Evolutionary conservation across 345 rosid genomes (phyloP), one percentile per base, ranked within the genome.

Genomic region (Populus tremula): DNA sequence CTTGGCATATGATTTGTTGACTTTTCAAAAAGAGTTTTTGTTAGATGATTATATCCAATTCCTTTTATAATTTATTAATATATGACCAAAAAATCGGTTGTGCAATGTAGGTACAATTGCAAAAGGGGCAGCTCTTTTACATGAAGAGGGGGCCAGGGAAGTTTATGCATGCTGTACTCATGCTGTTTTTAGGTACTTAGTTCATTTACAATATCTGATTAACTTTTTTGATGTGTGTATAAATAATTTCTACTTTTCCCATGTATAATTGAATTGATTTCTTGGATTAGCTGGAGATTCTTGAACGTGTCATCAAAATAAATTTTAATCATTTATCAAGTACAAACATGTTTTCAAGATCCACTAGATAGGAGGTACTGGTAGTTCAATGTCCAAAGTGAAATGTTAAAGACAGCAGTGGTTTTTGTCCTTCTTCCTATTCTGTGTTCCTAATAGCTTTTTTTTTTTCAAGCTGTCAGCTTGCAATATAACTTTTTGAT

Each of bases 161-260:
- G 81, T 81, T 23, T 81, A 81, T 77, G 80, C 84, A 8, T 81
- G 84, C 73, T 72, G 84, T 70, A 77, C 84, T 11, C 84, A 81
- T 77, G 84, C 78, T 61, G 84, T 81, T 67, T 77, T 81, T 72
- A 93, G 98, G 99, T 92, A 85, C 38, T 67, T 65, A 36, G 50
- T 76, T 80, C 68, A 17, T 49, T 77, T 64, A 18, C 49, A 35
- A 4, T 49, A 38, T 17, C 69, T 77, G 27, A 16, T 31, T 65
- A 50, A 11, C 6, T 21, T 10, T 2, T 33, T 63, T 20, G 0
- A 20, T 39, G 12, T 38, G 18, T 6, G 31, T 38, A 12, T 39
- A 35, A 63, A 10, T 43, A 20, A 3, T 12, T 11, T 27, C 23
- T 1, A 67, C 29, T 47, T 11, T 64, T 33, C 7, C 11, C 45